phyloP scores from a whole-genome alignment of 257 asterid genomes.

The Anisodus acutangulus region DNA sequence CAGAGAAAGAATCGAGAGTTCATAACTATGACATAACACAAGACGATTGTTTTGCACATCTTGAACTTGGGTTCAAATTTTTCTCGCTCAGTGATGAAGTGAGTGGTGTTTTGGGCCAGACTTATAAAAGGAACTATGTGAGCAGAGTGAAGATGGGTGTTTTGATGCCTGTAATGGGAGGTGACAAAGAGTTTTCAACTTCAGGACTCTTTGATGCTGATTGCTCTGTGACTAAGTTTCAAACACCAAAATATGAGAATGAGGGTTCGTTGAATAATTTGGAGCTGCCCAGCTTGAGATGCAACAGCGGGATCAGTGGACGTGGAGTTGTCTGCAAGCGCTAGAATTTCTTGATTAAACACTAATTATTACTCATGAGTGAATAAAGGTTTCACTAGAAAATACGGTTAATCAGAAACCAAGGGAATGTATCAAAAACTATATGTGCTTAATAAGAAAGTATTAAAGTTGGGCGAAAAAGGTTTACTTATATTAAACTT shows the following conservation, averaged over 20 bases:
- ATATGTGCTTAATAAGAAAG: too few relatives aligned
- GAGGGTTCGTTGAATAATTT: slow-evolving; percentile 6
- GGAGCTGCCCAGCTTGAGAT: slow-evolving; percentile 47
- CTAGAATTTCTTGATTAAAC: slow-evolving; percentile 10
- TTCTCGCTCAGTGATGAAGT: slow-evolving; percentile 39
- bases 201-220: slow-evolving; percentile 41
- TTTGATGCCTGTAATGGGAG: slow-evolving; percentile 61
- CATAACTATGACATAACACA: slow-evolving; percentile 56
- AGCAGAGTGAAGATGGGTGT: slow-evolving; percentile 41
- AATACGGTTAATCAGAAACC: too few relatives aligned
- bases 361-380: not conserved
- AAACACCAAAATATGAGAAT: not conserved
- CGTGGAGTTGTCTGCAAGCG: slow-evolving; percentile 54
- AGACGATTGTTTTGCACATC: slow-evolving; percentile 64
- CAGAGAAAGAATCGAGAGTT: slow-evolving; percentile 45
- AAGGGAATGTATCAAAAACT: too few relatives aligned
- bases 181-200: slow-evolving; percentile 46
- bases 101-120: slow-evolving; percentile 67
- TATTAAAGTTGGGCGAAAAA: too few relatives aligned
- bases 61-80: slow-evolving; percentile 64
- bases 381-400: too few relatives aligned
- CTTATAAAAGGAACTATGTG: slow-evolving; percentile 56
- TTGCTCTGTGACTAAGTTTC: slow-evolving; percentile 35
- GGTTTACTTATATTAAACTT: too few relatives aligned
- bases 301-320: slow-evolving; percentile 48